Evolutionary conservation across 1,284 basidiomycete species (phyloP).

Genomic region (Filobasidium uniguttulatum): DNA sequence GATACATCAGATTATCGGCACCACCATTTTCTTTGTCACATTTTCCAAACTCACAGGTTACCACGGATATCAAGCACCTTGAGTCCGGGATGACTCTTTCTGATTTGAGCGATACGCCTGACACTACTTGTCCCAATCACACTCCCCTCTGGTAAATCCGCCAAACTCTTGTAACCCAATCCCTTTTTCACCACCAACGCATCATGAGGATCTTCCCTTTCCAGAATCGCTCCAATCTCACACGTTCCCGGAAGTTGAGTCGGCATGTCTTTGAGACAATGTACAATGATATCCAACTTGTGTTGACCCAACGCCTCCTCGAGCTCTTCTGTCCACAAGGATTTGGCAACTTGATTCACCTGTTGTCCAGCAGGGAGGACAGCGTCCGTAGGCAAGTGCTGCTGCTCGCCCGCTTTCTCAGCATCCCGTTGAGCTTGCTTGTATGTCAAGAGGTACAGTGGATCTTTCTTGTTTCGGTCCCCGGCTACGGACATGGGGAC

Average conservation of each 20-base stretch:
- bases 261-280: constrained; percentile 88
- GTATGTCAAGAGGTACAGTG: constrained; percentile 38
- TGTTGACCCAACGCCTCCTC: constrained; percentile 64
- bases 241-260: constrained; percentile 74
- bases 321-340: constrained; percentile 89
- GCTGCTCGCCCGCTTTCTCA: not conserved
- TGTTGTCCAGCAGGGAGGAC: not conserved
- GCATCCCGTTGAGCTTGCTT: not conserved
- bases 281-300: constrained; percentile 81
- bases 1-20: not conserved
- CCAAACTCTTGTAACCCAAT: constrained; percentile 54
- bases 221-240: constrained; percentile 68
- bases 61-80: constrained; percentile 77
- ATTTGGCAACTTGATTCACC: constrained; percentile 40
- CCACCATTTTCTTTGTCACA: not conserved
- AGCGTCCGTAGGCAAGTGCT: not conserved
- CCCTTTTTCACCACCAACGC: constrained; percentile 75
- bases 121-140: constrained; percentile 93
- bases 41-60: constrained; percentile 51
- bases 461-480: constrained; percentile 69
- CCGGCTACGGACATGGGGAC: constrained; percentile 81
- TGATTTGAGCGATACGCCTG: constrained; percentile 78
- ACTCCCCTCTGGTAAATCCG: constrained; percentile 74
- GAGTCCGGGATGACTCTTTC: constrained; percentile 62
- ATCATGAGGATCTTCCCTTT: constrained; percentile 82